phyloP scores from a whole-genome alignment of 331 rosid species.

The Rhamnella rubrinervis region DNA sequence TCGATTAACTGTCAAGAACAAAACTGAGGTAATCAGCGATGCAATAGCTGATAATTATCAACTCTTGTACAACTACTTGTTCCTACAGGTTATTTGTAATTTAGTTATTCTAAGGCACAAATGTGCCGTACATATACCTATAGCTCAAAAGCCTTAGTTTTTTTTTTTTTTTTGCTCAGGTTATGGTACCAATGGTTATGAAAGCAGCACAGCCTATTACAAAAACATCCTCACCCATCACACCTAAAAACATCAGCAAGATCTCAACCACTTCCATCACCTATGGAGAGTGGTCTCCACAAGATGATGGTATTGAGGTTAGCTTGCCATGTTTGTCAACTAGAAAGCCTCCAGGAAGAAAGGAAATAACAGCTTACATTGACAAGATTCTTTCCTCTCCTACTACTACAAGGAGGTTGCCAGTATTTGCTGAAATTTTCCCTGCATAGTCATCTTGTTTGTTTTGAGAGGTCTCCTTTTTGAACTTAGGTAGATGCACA shows the following conservation, averaged over 20 bases:
- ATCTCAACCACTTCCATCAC: constrained; percentile 1
- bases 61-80: constrained; percentile 11
- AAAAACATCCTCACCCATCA: constrained; percentile 25
- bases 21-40: constrained; percentile 44
- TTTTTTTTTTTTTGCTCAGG: constrained; percentile 26
- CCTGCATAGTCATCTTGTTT: too few species aligned
- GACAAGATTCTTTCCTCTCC: constrained; percentile 23
- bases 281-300: constrained; percentile 60
- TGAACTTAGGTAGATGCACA: background rate
- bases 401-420: constrained; percentile 37
- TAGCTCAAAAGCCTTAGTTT: constrained; percentile 21
- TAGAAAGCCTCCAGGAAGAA: constrained; percentile 37
- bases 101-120: constrained; percentile 31
- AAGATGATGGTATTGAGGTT: constrained; percentile 60
- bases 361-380: constrained; percentile 39
- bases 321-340: constrained; percentile 35
- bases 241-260: constrained; percentile 16
- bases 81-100: constrained; percentile 15
- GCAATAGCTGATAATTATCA: constrained; percentile 3
- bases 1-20: constrained; percentile 38
- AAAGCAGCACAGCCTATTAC: constrained; percentile 15
- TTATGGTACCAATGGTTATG: constrained; percentile 8
- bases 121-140: constrained; percentile 8
- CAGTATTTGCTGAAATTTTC: constrained; percentile 39
- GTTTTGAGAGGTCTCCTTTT: too few species aligned